A percentile compares a stretch with the other conserved stretches of the same genome.
phyloP scores from a whole-genome alignment of 495 filamentous ascomycete species.

The Entonaema liquescens region DNA sequence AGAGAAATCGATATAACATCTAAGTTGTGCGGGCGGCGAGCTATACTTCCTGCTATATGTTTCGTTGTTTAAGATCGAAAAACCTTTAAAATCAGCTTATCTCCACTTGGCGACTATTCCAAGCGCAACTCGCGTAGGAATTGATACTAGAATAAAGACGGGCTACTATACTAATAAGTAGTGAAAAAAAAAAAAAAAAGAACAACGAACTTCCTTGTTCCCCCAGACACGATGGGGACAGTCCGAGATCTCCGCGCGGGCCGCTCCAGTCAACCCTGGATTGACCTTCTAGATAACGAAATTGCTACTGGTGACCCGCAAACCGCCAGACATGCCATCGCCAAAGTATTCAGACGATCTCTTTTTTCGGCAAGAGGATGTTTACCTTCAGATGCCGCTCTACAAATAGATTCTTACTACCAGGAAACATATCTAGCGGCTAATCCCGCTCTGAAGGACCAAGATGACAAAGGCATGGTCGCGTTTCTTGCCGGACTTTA shows the following conservation, averaged over 20 bases:
- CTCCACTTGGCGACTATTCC: background rate
- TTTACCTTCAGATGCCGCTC: background rate
- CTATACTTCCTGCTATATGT: background rate
- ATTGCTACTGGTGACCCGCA: background rate
- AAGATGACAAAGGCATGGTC: conserved; percentile 2
- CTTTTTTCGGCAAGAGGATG: background rate
- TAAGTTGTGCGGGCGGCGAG: background rate
- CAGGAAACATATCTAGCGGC: background rate
- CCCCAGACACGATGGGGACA: background rate
- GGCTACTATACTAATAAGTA: background rate
- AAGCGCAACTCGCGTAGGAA: background rate
- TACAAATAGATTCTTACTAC: conserved; percentile 5
- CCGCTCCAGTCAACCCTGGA: background rate
- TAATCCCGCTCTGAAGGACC: background rate
- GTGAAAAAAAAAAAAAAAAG: background rate
- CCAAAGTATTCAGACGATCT: background rate
- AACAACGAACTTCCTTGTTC: background rate
- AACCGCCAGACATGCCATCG: conserved; percentile 1
- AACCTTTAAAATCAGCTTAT: background rate
- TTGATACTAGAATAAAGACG: background rate
- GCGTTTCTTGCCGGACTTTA: conserved; percentile 8
- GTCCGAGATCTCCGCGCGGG: background rate
- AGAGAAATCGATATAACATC: background rate
- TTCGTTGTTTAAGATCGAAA: background rate
- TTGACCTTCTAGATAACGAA: conserved; percentile 3